Base-by-base conservation (phyloP, 768 basidiomycete genomes). In the Hygrophoropsis aurantiaca region DNA sequence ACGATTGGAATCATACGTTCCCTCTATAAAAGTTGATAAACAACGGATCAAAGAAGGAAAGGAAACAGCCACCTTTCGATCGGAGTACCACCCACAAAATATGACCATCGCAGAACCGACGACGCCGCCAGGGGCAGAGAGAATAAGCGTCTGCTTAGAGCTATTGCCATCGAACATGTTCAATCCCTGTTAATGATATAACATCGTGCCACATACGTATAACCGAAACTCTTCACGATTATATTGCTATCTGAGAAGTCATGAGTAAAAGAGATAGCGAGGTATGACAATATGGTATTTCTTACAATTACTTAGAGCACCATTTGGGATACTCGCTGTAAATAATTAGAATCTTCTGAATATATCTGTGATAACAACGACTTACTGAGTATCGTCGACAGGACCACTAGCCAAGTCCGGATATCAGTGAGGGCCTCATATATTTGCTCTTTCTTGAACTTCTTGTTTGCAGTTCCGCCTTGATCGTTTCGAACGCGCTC, bases 401-500 rank as follows among this genome's bases (percentile, higher is more conserved):
- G 59, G 15, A 82, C 75, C 27, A 86, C 74, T 11, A 84, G 55
- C 81, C 82, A 86, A 1, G 82, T 81, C 24, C 82, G 71, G 8
- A 79, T 49, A 55, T 86, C 84, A 3, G 61, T 61, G 3, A 84
- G 37, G 1, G 83, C 80, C 58, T 85, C 81, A 33, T 73, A 56
- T 20, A 80, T 68, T 57, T 85, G 82, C 11, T 78, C 71, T 57
- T 65, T 75, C 69, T 86, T 85, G 58, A 80, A 62, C 4, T 64
- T 72, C 64, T 78, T 79, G 63, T 84, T 84, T 55, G 76, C 73
- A 1, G 77, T 83, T 1, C 84, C 85, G 35, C 80, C 80, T 51
- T 81, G 77, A 51, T 84, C 82, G 49, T 83, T 73, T n/a, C 81
- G 78, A 9, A 86, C 80, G 34, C 84, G 75, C 58, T 85, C 84